These are phyloP conservation scores for Prorocentrum cordatum DNA, from an alignment of 169 alveolate species.

Conservation along the genomic window DNA sequence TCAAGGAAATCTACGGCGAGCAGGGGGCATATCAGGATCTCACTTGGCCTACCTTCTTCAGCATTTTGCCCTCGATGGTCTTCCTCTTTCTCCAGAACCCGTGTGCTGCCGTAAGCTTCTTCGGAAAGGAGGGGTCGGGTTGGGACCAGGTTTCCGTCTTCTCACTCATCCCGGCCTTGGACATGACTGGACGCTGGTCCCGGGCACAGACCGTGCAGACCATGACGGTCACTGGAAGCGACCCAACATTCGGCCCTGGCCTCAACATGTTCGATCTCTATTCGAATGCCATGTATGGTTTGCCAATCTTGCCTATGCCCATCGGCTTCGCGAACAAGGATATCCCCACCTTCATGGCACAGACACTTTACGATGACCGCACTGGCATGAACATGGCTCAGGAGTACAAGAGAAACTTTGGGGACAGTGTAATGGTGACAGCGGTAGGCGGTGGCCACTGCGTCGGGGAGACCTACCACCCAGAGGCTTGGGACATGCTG, in stretches of 20 bases:
- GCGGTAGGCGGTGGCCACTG: conserved; percentile 6
- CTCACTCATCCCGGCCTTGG: background rate
- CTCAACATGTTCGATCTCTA: background rate
- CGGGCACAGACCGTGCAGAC: background rate
- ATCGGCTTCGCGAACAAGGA: background rate
- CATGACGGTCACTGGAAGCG: background rate
- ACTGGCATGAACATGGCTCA: conserved; percentile 12
- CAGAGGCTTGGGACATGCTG: background rate
- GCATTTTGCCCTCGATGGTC: background rate
- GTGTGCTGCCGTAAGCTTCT: background rate
- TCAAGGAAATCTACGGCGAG: too few relatives aligned
- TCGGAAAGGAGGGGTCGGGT: background rate
- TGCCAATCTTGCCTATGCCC: conserved; percentile 5
- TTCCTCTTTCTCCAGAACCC: background rate
- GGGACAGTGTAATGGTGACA: background rate
- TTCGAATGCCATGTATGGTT: background rate
- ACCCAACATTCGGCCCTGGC: background rate
- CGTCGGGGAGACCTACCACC: background rate
- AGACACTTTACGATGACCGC: background rate
- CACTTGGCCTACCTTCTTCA: background rate
- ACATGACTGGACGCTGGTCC: background rate
- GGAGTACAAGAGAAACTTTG: background rate
- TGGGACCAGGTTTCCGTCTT: background rate
- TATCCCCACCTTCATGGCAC: background rate
- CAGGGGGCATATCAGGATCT: too few relatives aligned